These are phyloP conservation scores for Tylopilus sp. DNA, from an alignment of 768 basidiomycete genomes.

Conservation along the genomic window DNA sequence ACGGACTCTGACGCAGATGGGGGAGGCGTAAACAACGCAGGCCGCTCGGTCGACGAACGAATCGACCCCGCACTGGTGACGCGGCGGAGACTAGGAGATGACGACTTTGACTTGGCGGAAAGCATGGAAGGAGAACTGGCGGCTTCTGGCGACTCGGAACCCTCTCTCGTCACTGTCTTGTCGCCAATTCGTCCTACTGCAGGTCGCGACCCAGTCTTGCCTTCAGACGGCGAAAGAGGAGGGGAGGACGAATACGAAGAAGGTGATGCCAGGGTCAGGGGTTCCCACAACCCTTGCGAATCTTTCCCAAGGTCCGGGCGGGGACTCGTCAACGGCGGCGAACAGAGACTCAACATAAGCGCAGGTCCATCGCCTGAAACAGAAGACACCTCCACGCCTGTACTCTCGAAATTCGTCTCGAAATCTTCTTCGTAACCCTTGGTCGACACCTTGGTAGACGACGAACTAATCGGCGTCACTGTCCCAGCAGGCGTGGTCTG, in stretches of 20 bases:
- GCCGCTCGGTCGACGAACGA: conserved; percentile 9
- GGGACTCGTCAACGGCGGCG: conserved; percentile 9
- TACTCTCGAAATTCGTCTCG: background rate
- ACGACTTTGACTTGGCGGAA: conserved; percentile 14
- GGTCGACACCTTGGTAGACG: background rate
- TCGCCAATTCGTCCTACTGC: conserved; percentile 6
- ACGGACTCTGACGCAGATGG: conserved; percentile 6
- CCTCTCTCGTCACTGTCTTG: background rate
- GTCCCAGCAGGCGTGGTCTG: conserved; percentile 12
- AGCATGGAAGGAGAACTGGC: background rate
- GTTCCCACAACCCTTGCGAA: conserved; percentile 30
- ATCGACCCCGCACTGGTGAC: conserved; percentile 3
- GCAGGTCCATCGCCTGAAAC: conserved; percentile 1
- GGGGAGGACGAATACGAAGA: conserved; percentile 19
- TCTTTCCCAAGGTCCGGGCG: conserved; percentile 18
- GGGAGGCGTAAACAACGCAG: conserved; percentile 7
- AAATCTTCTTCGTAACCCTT: background rate
- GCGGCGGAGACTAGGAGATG: conserved; percentile 12
- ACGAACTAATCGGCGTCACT: conserved; percentile 4
- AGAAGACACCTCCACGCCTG: background rate
- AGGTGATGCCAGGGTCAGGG: conserved; percentile 14
- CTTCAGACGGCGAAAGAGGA: conserved; percentile 13
- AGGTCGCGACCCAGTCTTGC: background rate
- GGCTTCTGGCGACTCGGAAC: background rate
- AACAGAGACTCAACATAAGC: conserved; percentile 6